These are phyloP conservation scores for Volvox reticuliferus DNA, from an alignment of 139 green algal genomes.

Conservation along the genomic window DNA sequence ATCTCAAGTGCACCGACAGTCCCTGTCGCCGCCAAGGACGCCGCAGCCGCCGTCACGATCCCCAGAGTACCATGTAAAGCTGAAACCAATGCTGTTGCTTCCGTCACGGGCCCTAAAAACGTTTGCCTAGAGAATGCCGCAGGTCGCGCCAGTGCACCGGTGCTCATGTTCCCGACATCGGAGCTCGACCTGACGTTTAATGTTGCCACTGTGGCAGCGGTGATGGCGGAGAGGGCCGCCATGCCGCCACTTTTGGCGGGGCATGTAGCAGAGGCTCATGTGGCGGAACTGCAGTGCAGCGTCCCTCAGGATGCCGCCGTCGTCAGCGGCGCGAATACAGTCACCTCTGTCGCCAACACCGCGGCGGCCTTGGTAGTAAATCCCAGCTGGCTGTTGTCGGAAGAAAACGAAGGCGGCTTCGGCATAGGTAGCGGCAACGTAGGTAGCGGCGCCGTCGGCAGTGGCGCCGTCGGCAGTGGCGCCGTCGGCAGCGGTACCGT, in stretches of 20 bases:
- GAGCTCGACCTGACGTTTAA: background rate
- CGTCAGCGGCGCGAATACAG: background rate
- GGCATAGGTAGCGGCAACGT: background rate
- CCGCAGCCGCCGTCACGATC: background rate
- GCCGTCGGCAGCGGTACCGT: background rate
- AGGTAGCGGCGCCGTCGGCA: background rate
- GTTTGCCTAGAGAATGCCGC: background rate
- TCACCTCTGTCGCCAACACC: background rate
- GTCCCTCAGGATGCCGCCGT: background rate
- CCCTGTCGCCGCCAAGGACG: background rate
- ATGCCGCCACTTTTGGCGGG: background rate
- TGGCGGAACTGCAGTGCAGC: background rate
- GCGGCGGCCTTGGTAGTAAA: background rate
- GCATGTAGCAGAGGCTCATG: background rate
- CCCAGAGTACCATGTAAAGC: background rate
- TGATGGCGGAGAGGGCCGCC: background rate
- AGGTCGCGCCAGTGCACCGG: background rate
- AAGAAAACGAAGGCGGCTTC: background rate
- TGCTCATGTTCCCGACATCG: background rate
- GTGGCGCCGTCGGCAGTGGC: background rate
- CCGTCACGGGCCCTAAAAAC: background rate
- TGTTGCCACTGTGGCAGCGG: background rate
- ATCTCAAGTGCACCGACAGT: background rate
- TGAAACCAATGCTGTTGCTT: background rate
- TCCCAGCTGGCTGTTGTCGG: constrained; percentile 1